phyloP scores from a whole-genome alignment of 805 yeast genomes.

The Metschnikowia sp. region DNA sequence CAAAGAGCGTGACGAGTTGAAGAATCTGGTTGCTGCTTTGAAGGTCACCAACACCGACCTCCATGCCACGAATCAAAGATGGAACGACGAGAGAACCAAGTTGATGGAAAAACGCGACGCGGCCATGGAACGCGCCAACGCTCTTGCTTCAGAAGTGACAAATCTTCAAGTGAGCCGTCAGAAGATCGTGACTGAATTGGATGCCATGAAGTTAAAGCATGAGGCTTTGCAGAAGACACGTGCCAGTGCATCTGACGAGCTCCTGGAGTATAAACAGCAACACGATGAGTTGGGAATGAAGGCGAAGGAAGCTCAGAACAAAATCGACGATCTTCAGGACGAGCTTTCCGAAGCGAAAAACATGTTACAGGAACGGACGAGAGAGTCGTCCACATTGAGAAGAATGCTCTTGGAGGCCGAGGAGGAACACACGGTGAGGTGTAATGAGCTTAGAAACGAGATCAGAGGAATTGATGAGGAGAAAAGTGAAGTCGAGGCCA shows the following conservation, averaged over 20 bases:
- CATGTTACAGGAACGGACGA: slow-evolving; percentile 71
- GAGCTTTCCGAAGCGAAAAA: slow-evolving; percentile 75
- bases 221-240: slow-evolving; percentile 33
- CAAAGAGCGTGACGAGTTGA: slow-evolving; percentile 38
- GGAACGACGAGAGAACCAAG: slow-evolving; percentile 37
- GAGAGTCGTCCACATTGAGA: slow-evolving; percentile 74
- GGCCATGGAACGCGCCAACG: slow-evolving; percentile 26
- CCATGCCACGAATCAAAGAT: slow-evolving; percentile 30
- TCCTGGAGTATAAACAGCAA: slow-evolving; percentile 52
- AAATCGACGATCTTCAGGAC: slow-evolving; percentile 69
- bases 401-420: slow-evolving; percentile 67
- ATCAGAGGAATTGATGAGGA: slow-evolving; percentile 55
- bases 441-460: slow-evolving; percentile 55
- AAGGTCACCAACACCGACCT: slow-evolving; percentile 41
- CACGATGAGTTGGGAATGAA: slow-evolving; percentile 70
- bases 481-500: slow-evolving; percentile 56
- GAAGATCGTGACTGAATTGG: slow-evolving; percentile 35
- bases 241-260: slow-evolving; percentile 38
- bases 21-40: slow-evolving; percentile 36
- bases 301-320: slow-evolving; percentile 57
- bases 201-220: slow-evolving; percentile 35
- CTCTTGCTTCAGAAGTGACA: slow-evolving; percentile 34
- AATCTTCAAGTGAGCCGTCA: slow-evolving; percentile 45
- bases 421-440: slow-evolving; percentile 47
- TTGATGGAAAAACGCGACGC: slow-evolving; percentile 43